Conservation (phyloP, 139 green algal genomes). For the Micractinium sp. region DNA sequence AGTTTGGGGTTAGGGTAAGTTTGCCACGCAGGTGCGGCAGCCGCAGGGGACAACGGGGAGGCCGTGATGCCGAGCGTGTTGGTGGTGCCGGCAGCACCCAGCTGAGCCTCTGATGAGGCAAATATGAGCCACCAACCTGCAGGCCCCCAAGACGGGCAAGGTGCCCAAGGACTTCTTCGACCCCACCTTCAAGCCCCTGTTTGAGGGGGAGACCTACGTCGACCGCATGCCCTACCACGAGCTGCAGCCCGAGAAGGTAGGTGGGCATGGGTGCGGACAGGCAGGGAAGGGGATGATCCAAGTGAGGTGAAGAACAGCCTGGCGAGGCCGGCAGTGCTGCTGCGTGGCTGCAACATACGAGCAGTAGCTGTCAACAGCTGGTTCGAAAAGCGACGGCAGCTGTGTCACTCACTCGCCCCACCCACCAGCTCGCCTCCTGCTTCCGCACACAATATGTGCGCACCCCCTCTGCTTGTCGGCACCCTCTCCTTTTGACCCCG, state of each 20-base stretch:
- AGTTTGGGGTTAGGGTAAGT: too few relatives aligned
- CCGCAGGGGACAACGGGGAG: too few relatives aligned
- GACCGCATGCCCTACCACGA: conserved; percentile 14
- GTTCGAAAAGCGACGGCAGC: background rate
- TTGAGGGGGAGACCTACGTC: conserved; percentile 69
- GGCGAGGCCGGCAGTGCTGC: too few relatives aligned
- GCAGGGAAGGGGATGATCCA: background rate
- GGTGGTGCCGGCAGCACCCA: too few relatives aligned
- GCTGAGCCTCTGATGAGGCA: too few relatives aligned
- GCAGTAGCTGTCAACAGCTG: too few relatives aligned
- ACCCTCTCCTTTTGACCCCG: conserved; percentile 34
- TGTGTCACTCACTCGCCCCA: background rate
- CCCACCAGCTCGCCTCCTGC: background rate
- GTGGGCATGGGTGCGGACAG: background rate
- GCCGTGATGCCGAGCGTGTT: too few relatives aligned
- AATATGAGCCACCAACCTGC: too few relatives aligned
- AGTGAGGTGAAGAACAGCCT: background rate
- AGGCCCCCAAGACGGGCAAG: conserved; percentile 55
- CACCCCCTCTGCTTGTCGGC: background rate
- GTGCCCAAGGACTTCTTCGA: conserved; percentile 70
- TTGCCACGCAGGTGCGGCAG: conserved; percentile 39
- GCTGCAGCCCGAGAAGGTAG: conserved; percentile 21
- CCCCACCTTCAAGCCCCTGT: conserved; percentile 8
- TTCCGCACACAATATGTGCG: too few relatives aligned
- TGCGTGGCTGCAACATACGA: too few relatives aligned